Evolutionary conservation across 2,329 filamentous ascomycete genomes (phyloP).

Genomic region (Pseudogymnoascus sp.): DNA sequence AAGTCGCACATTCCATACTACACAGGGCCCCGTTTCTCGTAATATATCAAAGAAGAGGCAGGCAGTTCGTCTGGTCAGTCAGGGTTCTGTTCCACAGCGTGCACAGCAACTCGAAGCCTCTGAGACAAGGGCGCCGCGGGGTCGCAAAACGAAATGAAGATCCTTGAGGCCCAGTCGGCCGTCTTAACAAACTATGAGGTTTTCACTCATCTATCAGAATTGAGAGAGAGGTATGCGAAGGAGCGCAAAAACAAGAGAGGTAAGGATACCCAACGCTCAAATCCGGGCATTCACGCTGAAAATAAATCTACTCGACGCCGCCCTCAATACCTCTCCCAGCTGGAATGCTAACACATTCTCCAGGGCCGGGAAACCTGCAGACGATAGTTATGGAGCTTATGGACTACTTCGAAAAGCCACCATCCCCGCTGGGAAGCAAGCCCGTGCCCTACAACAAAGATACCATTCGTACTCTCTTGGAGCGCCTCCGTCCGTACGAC

Average conservation of each 20-base stretch:
- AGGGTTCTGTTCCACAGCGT: background rate
- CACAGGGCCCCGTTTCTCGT: background rate
- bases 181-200: slow-evolving; percentile 69
- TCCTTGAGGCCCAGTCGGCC: slow-evolving; percentile 63
- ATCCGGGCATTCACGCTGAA: background rate
- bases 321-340: background rate
- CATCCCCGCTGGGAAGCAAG: slow-evolving; percentile 42
- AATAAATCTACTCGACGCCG: background rate
- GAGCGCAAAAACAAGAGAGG: slow-evolving; percentile 36
- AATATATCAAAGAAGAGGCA: background rate
- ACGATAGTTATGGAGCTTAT: slow-evolving; percentile 61
- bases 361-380: slow-evolving; percentile 50
- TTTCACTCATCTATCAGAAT: slow-evolving; percentile 55
- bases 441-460: slow-evolving; percentile 40
- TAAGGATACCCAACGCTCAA: slow-evolving; percentile 10
- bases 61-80: background rate
- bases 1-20: background rate
- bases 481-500: slow-evolving; percentile 48
- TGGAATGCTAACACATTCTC: background rate
- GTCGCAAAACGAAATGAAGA: slow-evolving; percentile 47
- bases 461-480: slow-evolving; percentile 47
- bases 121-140: background rate
- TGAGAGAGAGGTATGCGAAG: slow-evolving; percentile 40
- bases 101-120: background rate
- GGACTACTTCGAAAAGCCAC: slow-evolving; percentile 50